These are phyloP conservation scores for Leishmania arabica DNA, from an alignment of 208 protist species.

Conservation along the genomic window DNA sequence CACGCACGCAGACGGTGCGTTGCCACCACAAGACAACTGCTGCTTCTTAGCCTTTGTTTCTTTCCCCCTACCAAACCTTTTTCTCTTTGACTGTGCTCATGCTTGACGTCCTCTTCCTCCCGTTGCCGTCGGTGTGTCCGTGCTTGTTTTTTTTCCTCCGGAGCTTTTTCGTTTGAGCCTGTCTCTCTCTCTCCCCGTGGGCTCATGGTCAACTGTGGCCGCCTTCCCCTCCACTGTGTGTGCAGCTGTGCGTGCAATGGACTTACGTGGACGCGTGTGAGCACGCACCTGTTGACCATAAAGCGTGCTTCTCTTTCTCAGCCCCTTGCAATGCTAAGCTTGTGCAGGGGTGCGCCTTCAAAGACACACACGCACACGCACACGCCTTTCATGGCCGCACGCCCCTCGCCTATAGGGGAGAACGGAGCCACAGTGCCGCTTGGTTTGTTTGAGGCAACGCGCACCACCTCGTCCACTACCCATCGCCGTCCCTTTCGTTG, in stretches of 20 bases:
- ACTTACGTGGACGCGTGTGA: neutral
- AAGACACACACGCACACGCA: constrained; percentile 1
- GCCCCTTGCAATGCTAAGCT: neutral
- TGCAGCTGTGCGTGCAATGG: neutral
- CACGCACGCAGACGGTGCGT: neutral
- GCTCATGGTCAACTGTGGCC: neutral
- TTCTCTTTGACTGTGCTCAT: neutral
- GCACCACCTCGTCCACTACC: neutral
- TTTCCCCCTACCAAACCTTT: neutral
- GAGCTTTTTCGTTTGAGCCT: neutral
- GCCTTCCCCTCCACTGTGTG: neutral
- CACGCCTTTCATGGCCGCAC: neutral
- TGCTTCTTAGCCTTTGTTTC: neutral
- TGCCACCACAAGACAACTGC: neutral
- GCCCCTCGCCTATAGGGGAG: neutral
- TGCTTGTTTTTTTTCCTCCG: neutral
- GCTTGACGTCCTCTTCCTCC: neutral
- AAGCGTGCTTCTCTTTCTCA: neutral
- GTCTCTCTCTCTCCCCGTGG: neutral
- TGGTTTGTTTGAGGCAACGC: neutral
- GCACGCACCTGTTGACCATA: neutral
- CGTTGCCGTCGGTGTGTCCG: neutral
- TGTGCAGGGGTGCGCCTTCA: neutral
- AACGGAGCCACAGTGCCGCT: neutral
- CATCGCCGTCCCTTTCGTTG: neutral